Conservation (phyloP, 495 filamentous ascomycete species). For the Aspergillus conjunctus region DNA sequence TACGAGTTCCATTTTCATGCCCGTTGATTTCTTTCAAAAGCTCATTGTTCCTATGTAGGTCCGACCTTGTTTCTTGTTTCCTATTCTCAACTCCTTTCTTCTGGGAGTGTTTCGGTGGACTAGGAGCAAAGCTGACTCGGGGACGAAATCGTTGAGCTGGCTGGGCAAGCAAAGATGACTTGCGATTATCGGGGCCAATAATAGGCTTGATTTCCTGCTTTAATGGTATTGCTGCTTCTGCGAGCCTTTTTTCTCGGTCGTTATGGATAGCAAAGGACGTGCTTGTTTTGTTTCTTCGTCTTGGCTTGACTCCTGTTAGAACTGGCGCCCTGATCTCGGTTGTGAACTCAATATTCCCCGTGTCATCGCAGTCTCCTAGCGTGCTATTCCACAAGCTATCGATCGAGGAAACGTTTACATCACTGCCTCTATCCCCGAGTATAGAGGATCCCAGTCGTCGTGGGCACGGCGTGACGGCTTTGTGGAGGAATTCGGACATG, state of each 20-base stretch:
- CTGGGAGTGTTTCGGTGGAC: conserved; percentile 19
- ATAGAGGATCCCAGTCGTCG: conserved; percentile 28
- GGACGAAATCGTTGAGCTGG: conserved; percentile 47
- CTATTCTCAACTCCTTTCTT: conserved; percentile 16
- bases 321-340: conserved; percentile 37
- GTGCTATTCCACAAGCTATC: conserved; percentile 31
- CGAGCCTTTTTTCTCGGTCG: conserved; percentile 27
- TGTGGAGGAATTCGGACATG: conserved; percentile 36
- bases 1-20: background rate
- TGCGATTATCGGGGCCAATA: conserved; percentile 26
- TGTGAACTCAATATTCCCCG: conserved; percentile 41
- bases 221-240: conserved; percentile 18
- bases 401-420: conserved; percentile 25
- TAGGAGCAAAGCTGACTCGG: conserved; percentile 33
- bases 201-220: conserved; percentile 20
- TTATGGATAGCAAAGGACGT: conserved; percentile 41
- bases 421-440: conserved; percentile 18
- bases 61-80: conserved; percentile 1
- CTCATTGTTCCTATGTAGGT: conserved; percentile 20
- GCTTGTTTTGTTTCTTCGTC: conserved; percentile 31
- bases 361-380: conserved; percentile 30
- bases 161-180: conserved; percentile 42
- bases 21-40: conserved; percentile 24
- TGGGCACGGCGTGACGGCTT: conserved; percentile 35
- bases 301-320: conserved; percentile 35